Evolutionary conservation across 192 early-diverging fungal genomes (phyloP).

Genomic region (Linnemannia exigua): DNA sequence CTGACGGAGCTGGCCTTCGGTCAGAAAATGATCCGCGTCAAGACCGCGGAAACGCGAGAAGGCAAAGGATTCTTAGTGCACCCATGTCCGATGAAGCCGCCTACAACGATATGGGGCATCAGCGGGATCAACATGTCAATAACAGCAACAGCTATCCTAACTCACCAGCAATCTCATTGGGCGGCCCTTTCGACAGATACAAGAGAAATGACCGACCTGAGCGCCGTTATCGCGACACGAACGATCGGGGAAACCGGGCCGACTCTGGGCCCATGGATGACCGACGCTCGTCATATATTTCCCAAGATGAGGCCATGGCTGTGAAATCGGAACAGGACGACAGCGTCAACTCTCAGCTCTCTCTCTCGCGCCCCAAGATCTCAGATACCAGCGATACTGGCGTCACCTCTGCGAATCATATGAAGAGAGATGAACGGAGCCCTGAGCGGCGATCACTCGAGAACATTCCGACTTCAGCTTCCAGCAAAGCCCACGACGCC

Average conservation of each 20-base stretch:
- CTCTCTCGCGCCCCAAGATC: neutral
- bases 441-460: neutral
- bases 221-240: neutral
- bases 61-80: slow-evolving; percentile 30
- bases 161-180: neutral
- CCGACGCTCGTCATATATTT: neutral
- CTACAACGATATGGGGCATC: slow-evolving; percentile 6
- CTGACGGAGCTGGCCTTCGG: slow-evolving; percentile 22
- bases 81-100: slow-evolving; percentile 9
- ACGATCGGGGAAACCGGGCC: neutral
- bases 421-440: neutral
- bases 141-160: slow-evolving; percentile 10
- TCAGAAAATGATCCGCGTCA: slow-evolving; percentile 2
- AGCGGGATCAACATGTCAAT: slow-evolving; percentile 7
- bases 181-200: neutral
- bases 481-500: neutral
- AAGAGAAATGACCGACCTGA: neutral
- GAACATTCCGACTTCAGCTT: neutral
- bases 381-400: neutral
- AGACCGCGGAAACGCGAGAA: slow-evolving; percentile 3
- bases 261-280: neutral
- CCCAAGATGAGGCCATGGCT: neutral
- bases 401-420: neutral
- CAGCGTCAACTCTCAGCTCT: neutral
- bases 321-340: slow-evolving; percentile 5